phyloP scores from a whole-genome alignment of 768 basidiomycete genomes.

The Naganishia kalamii region DNA sequence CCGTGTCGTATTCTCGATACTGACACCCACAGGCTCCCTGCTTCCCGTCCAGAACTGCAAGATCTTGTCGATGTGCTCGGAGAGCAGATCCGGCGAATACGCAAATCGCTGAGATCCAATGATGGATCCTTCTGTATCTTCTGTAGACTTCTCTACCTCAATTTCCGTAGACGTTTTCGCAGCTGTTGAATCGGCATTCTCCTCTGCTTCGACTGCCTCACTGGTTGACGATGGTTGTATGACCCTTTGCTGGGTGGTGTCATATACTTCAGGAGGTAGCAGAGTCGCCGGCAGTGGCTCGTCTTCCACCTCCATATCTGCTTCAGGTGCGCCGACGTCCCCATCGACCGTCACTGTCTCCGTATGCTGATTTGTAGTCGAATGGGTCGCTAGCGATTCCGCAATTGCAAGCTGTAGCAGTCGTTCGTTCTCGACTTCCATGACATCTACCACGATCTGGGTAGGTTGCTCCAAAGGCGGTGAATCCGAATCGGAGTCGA shows the following conservation, averaged over 20 bases:
- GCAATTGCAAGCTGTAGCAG: slow-evolving; percentile 18
- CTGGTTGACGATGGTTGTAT: too few relatives aligned
- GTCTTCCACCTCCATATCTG: background rate
- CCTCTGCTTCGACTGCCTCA: too few relatives aligned
- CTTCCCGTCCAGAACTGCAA: slow-evolving; percentile 71
- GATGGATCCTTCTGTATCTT: slow-evolving; percentile 46
- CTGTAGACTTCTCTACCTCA: background rate
- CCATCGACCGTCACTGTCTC: background rate
- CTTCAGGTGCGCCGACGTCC: slow-evolving; percentile 6
- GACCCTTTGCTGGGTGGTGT: background rate
- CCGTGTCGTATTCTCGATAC: slow-evolving; percentile 55
- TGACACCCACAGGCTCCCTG: slow-evolving; percentile 66
- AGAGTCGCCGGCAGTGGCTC: slow-evolving; percentile 1
- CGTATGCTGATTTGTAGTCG: background rate
- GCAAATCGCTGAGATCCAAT: slow-evolving; percentile 63
- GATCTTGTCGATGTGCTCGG: slow-evolving; percentile 54
- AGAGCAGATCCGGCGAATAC: slow-evolving; percentile 55
- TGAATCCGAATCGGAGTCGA: background rate
- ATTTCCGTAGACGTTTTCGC: background rate
- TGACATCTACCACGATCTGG: background rate
- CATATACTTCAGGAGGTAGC: background rate
- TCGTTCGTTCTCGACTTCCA: background rate
- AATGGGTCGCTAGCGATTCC: background rate
- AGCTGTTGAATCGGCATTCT: too few relatives aligned
- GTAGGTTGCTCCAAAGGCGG: background rate